These are phyloP conservation scores for Myxozyma nipponensis DNA, from an alignment of 805 yeast species.

Conservation along the genomic window DNA sequence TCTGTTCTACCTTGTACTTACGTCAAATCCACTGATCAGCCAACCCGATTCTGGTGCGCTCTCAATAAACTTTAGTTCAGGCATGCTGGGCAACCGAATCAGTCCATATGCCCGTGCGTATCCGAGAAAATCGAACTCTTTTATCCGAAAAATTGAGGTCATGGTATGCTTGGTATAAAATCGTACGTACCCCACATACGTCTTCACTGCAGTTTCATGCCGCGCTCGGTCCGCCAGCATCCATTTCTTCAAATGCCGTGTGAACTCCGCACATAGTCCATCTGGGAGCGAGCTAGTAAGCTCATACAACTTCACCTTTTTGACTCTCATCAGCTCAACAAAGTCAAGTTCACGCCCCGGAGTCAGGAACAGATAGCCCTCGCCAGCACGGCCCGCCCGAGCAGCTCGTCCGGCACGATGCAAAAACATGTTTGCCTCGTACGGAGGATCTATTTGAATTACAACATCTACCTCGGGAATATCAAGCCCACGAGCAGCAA, in stretches of 20 bases:
- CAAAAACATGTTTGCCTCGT: constrained; percentile 83
- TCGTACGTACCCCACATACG: constrained; percentile 78
- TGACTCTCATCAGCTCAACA: constrained; percentile 73
- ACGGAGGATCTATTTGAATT: constrained; percentile 91
- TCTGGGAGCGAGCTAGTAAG: constrained; percentile 26
- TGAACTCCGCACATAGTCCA: not conserved
- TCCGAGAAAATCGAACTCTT: constrained; percentile 64
- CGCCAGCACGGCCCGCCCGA: constrained; percentile 80
- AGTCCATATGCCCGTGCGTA: constrained; percentile 76
- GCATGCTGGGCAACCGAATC: constrained; percentile 87
- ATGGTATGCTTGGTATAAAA: constrained; percentile 88
- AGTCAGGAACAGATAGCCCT: constrained; percentile 68
- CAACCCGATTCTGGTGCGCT: constrained; percentile 68
- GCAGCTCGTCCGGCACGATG: constrained; percentile 97
- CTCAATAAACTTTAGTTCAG: constrained; percentile 54
- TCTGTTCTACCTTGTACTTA: constrained; percentile 1
- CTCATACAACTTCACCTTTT: constrained; percentile 52
- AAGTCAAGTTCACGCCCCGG: constrained; percentile 78
- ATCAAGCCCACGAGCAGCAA: constrained; percentile 97
- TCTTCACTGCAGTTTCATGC: constrained; percentile 70
- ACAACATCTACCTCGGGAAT: constrained; percentile 93
- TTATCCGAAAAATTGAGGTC: constrained; percentile 76
- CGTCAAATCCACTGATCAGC: constrained; percentile 57
- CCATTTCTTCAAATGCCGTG: constrained; percentile 45
- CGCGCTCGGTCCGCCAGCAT: constrained; percentile 68